phyloP scores from a whole-genome alignment of 2,329 filamentous ascomycete genomes.

The Pestalotiopsis sp. region DNA sequence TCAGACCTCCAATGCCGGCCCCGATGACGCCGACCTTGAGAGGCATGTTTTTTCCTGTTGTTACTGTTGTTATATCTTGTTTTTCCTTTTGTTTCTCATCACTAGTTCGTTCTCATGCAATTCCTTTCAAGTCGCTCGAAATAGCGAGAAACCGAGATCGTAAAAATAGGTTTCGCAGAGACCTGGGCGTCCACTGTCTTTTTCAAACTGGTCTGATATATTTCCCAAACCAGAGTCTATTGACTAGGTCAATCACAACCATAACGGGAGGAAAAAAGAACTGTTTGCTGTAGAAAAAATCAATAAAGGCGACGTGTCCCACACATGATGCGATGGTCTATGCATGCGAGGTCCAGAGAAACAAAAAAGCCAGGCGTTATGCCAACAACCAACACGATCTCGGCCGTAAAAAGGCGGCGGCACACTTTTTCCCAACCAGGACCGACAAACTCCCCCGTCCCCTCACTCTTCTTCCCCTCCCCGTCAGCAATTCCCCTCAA shows the following conservation, averaged over 20 bases:
- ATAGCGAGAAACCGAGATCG: too few species aligned
- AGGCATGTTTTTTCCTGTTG: constrained; percentile 10
- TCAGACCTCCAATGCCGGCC: constrained; percentile 18
- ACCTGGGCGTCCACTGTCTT: too few species aligned
- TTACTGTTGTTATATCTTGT: not conserved
- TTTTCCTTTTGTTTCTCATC: not conserved
- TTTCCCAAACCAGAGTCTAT: too few species aligned
- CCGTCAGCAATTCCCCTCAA: too few species aligned
- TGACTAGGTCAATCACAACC: too few species aligned
- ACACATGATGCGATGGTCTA: not conserved
- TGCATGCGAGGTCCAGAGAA: not conserved
- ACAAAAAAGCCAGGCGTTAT: not conserved
- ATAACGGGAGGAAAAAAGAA: not conserved
- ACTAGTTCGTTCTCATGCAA: too few species aligned
- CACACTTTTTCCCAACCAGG: not conserved
- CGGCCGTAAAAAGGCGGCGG: constrained; percentile 15
- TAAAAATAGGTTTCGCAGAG: too few species aligned
- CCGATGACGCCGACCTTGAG: constrained; percentile 17
- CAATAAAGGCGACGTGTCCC: not conserved
- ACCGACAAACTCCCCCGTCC: not conserved
- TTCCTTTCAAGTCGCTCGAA: too few species aligned
- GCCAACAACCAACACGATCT: constrained; percentile 8
- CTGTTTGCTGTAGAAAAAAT: not conserved
- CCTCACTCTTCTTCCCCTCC: not conserved
- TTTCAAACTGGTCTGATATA: too few species aligned